Evolutionary conservation across 2,329 filamentous ascomycete genomes (phyloP), one percentile per base, ranked within the genome.

Genomic region (Botrytis pseudocinerea): DNA sequence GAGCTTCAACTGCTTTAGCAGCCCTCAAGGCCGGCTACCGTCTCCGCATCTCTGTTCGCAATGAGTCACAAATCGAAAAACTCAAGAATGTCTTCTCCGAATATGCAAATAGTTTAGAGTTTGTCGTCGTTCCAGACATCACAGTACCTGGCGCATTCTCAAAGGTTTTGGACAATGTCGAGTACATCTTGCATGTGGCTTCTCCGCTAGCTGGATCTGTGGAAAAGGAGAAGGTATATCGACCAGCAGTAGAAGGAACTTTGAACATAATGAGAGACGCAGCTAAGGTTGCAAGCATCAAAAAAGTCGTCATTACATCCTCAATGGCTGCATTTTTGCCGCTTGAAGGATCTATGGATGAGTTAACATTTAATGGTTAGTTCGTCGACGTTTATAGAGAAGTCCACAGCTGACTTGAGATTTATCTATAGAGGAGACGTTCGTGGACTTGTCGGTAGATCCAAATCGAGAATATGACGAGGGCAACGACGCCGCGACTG

Each of bases 131-230:
- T 20, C 40, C 46, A 5, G 70, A 69, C 14, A 72, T 68, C 12
- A 12, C 54, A 28, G 25, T 14, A 2, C 20, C 48, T 6, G 25
- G 25, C 16, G 70, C 61, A 12, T 64, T 59, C 25, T 28, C 42
- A 1, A 38, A 59, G 6, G 60, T 62, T 5, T 9, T 72, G 9
- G 46, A 66, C 38, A 62, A 65, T 6, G 32, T 60, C 1, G 59
- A 16, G 28, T 65, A 66, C 14, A 51, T 38, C 16, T 66, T 72
- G 12, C 70, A 72, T 18, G 22, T 57, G 14, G 70, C 60, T 32
- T 72, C 70, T 25, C 70, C 61, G 25, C n/a, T 72, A 8, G 46
- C 70, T 2, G 16, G 8, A 7, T 48, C 25, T 7, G 38, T 40
- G 14, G 22, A 70, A 22, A 32, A 28, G 9, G 8, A 40, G 4